phyloP scores from a whole-genome alignment of 1,139 yeast species.

The Diutina siamensis region DNA sequence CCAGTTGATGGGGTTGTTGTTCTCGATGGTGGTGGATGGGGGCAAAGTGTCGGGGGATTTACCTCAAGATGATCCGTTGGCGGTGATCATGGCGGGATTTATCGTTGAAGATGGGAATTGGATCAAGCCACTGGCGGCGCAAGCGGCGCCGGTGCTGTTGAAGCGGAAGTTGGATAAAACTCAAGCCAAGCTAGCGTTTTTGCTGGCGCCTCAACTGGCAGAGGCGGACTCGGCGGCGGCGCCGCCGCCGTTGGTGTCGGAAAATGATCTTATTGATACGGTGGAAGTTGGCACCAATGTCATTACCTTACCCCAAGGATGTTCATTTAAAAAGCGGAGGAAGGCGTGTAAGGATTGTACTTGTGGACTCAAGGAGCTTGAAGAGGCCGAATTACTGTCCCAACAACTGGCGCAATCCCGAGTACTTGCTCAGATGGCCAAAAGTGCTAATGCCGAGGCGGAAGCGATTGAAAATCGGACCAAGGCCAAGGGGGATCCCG shows the following conservation, averaged over 20 bases:
- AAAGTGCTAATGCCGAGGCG: conserved; percentile 43
- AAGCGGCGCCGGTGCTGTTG: conserved; percentile 15
- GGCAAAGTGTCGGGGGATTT: conserved; percentile 46
- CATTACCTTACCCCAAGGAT: conserved; percentile 33
- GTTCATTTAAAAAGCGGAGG: conserved; percentile 40
- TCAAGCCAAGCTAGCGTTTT: background rate
- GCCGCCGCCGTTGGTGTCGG: conserved; percentile 7
- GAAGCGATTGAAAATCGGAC: conserved; percentile 40
- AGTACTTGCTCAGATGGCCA: conserved; percentile 37
- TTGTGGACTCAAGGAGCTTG: conserved; percentile 84
- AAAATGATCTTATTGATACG: conserved; percentile 25
- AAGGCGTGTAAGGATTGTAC: conserved; percentile 96
- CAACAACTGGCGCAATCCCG: conserved; percentile 37
- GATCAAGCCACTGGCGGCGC: conserved; percentile 31
- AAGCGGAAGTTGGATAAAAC: conserved; percentile 11
- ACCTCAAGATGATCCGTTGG: conserved; percentile 39
- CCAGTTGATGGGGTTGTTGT: conserved; percentile 29
- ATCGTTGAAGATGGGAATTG: conserved; percentile 25
- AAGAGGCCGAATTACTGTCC: conserved; percentile 41
- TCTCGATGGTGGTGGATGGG: conserved; percentile 27
- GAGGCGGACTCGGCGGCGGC: background rate
- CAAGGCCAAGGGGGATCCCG: conserved; percentile 15
- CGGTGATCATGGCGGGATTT: conserved; percentile 56
- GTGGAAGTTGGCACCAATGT: conserved; percentile 19
- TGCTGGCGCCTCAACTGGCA: background rate